Evolutionary conservation across 2,329 filamentous ascomycete species (phyloP), one percentile per base, ranked within the genome.

Genomic region (Pseudogymnoascus sp.): DNA sequence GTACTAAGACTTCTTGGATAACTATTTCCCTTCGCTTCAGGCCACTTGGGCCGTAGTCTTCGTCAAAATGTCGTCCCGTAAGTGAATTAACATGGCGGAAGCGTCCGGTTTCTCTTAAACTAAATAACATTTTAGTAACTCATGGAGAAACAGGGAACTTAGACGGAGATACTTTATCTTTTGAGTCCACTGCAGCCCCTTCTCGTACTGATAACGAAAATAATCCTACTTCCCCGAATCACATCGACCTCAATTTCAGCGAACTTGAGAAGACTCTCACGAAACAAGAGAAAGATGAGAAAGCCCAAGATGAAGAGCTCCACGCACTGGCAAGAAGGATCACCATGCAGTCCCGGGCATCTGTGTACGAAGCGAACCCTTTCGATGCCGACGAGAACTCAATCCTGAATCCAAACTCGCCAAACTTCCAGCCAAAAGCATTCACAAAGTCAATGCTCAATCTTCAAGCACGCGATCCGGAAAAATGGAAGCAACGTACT

Each of bases 401-500:
- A 8, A 75, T 77, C 1, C 70, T 83, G 21, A 82, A 85, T 71
- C 82, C 82, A 2, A 72, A 72, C 56, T 83, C 80, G 4, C 69
- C 74, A 11, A 77, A 81, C 63, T 86, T 86, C 72, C 80, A 76
- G 59, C 79, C 75, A 19, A 78, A 79, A 42, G 77, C 78, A 35
- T 88, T 85, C 84, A 82, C 84, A 65, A 85, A 81, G 75, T 76
- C 83, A 33, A 72, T 87, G 5, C 81, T 84, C 35, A 77, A 81
- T 53, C 73, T 86, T 59, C 75, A 81, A 11, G 74, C 79, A 5
- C 76, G 78, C 56, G 79, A 85, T 61, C 85, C 85, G 24, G 76
- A 80, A 64, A 71, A 77, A 8, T 86, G 86, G 73, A 76, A 74
- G 1, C 68, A 70, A 53, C 82, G 86, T 68, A 83, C 82, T 11